A percentile compares a stretch with the other conserved stretches of the same genome.
Evolutionary conservation across 805 yeast genomes (phyloP).

Genomic region (Metahyphopichia silvanorum): DNA sequence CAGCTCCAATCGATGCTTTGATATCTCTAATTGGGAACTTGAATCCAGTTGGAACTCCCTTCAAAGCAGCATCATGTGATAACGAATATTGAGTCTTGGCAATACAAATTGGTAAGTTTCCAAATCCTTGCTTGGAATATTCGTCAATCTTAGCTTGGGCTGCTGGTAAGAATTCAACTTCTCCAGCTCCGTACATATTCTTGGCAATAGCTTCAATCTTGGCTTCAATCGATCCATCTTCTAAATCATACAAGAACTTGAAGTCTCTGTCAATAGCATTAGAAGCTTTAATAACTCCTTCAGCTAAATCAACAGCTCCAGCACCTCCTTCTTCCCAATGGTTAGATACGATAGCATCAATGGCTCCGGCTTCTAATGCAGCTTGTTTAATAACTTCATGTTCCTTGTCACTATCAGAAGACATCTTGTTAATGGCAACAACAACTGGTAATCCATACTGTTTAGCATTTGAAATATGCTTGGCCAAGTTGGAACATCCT

Average conservation of each 20-base stretch:
- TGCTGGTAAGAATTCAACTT: conserved; percentile 63
- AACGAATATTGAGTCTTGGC: conserved; percentile 85
- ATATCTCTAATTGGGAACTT: conserved; percentile 79
- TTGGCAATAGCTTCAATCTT: conserved; percentile 66
- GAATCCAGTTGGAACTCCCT: conserved; percentile 82
- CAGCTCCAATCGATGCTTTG: conserved; percentile 78
- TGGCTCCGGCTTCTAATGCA: conserved; percentile 74
- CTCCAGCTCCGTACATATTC: conserved; percentile 76
- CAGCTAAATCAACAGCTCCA: conserved; percentile 74
- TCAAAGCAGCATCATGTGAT: conserved; percentile 77
- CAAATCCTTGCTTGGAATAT: conserved; percentile 73
- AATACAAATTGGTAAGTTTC: conserved; percentile 74
- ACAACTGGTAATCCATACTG: conserved; percentile 75
- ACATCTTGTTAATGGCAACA: conserved; percentile 79
- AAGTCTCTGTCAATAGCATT: conserved; percentile 42
- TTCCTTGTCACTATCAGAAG: conserved; percentile 67
- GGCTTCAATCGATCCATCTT: conserved; percentile 60
- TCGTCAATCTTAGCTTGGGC: conserved; percentile 68
- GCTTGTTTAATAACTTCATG: conserved; percentile 64
- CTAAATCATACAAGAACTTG: conserved; percentile 58
- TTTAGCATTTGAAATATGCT: conserved; percentile 72
- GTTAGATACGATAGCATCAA: conserved; percentile 74
- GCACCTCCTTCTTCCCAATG: conserved; percentile 87
- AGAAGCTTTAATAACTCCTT: conserved; percentile 64
- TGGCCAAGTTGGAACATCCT: conserved; percentile 74